Percentiles rank a stretch among this genome's conserved stretches.
These are phyloP conservation scores for Trypanosoma scelopori DNA, from an alignment of 208 protist species.

Conservation along the genomic window DNA sequence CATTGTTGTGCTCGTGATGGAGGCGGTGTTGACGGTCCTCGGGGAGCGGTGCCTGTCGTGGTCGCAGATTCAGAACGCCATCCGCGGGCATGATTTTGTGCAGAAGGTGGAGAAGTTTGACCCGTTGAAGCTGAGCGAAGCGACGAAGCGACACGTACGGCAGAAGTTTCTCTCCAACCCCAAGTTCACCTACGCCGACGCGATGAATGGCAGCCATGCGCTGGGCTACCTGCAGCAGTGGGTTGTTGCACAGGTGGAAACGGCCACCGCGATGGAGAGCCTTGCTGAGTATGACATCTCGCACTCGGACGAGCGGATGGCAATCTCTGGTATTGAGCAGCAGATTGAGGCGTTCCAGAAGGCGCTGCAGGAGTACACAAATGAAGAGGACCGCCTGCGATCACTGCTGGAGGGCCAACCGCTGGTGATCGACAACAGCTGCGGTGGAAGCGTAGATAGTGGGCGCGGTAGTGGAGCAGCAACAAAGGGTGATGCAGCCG, in stretches of 20 bases:
- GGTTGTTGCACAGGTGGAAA: conserved; percentile 41
- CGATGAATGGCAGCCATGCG: conserved; percentile 50
- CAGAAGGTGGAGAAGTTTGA: conserved; percentile 39
- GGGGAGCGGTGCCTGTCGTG: conserved; percentile 29
- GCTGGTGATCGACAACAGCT: neutral
- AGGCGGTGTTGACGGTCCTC: conserved; percentile 40
- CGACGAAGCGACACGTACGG: conserved; percentile 18
- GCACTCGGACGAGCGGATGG: conserved; percentile 14
- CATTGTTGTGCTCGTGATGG: conserved; percentile 48
- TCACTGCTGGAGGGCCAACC: conserved; percentile 7
- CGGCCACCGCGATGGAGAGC: conserved; percentile 30
- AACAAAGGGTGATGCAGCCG: too few species aligned
- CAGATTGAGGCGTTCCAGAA: conserved; percentile 18
- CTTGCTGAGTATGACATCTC: conserved; percentile 43
- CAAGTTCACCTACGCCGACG: conserved; percentile 48
- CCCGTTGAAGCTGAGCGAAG: conserved; percentile 27
- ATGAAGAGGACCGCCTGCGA: conserved; percentile 21
- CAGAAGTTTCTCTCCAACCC: conserved; percentile 39
- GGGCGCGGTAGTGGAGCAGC: too few species aligned
- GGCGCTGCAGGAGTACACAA: conserved; percentile 15
- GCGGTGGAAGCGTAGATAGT: too few species aligned
- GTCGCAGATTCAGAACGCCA: conserved; percentile 33
- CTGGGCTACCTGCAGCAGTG: conserved; percentile 52
- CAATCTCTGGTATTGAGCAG: conserved; percentile 23
- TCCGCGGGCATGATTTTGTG: conserved; percentile 41